Conservation (phyloP, 441 rosid genomes). For the Syzygium syzygioides region DNA sequence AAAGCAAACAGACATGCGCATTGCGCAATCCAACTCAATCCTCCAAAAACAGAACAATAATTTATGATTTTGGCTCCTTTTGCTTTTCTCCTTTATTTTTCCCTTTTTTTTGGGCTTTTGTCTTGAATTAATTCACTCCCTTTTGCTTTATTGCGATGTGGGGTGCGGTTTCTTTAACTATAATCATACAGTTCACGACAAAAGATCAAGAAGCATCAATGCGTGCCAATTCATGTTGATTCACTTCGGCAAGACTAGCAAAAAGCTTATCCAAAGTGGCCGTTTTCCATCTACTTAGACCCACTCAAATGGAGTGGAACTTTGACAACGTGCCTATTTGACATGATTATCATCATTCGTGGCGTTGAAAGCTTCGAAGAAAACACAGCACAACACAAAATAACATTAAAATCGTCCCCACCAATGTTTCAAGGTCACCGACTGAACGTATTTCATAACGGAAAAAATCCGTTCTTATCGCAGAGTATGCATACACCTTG, state of each 20-base stretch:
- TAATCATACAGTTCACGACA: background rate
- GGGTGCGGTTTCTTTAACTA: background rate
- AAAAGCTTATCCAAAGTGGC: background rate
- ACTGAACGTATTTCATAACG: background rate
- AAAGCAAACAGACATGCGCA: background rate
- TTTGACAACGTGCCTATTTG: background rate
- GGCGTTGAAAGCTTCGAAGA: background rate
- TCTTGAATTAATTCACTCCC: background rate
- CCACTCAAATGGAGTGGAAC: background rate
- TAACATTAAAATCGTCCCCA: background rate
- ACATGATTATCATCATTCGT: background rate
- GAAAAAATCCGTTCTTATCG: background rate
- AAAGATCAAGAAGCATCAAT: background rate
- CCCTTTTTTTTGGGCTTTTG: background rate
- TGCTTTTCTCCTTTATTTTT: background rate
- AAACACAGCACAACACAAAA: background rate
- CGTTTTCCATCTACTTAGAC: background rate
- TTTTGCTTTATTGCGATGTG: background rate
- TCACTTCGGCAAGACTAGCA: background rate
- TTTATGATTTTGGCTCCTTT: background rate
- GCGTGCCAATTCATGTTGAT: background rate
- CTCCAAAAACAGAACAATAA: background rate
- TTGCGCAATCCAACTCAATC: background rate
- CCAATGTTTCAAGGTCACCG: background rate
- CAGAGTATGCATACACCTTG: slow-evolving; percentile 82